Conservation (phyloP, 1,139 yeast species). For the Barnettozyma hawaiiensis region DNA sequence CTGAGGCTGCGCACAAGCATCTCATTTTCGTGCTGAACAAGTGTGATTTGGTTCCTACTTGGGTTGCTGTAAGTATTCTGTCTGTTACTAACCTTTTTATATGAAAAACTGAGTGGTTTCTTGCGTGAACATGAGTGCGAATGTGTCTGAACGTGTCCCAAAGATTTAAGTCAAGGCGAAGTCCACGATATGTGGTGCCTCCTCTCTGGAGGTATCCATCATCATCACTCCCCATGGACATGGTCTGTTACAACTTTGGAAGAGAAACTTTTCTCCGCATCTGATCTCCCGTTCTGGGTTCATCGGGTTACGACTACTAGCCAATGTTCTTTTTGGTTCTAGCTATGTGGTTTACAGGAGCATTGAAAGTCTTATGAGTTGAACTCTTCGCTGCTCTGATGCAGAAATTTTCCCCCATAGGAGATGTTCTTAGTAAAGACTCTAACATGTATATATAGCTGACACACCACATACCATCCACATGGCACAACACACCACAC, state of each 20-base stretch:
- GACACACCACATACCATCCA: background rate
- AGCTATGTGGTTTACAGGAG: slow-evolving; percentile 22
- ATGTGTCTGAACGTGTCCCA: slow-evolving; percentile 25
- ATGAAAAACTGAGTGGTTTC: background rate
- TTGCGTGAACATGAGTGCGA: too few species aligned
- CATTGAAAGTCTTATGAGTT: slow-evolving; percentile 53
- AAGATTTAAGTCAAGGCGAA: slow-evolving; percentile 65
- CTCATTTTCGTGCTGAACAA: slow-evolving; percentile 90
- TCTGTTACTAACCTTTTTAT: slow-evolving; percentile 9
- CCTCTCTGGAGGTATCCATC: too few species aligned
- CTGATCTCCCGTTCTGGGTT: slow-evolving; percentile 35
- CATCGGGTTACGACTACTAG: slow-evolving; percentile 15
- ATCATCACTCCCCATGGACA: slow-evolving; percentile 31
- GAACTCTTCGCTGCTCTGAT: slow-evolving; percentile 39
- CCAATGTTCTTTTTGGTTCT: too few species aligned
- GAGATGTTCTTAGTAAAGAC: slow-evolving; percentile 66
- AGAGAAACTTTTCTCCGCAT: slow-evolving; percentile 61
- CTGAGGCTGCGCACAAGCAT: slow-evolving; percentile 96
- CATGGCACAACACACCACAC: background rate
- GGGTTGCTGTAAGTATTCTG: slow-evolving; percentile 96
- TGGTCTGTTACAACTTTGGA: slow-evolving; percentile 97
- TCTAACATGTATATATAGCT: slow-evolving; percentile 44
- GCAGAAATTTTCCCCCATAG: slow-evolving; percentile 26
- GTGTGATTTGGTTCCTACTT: slow-evolving; percentile 97
- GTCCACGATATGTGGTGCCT: slow-evolving; percentile 24